phyloP scores from a whole-genome alignment of 1,284 basidiomycete genomes.

The Trichosporon ovoides region DNA sequence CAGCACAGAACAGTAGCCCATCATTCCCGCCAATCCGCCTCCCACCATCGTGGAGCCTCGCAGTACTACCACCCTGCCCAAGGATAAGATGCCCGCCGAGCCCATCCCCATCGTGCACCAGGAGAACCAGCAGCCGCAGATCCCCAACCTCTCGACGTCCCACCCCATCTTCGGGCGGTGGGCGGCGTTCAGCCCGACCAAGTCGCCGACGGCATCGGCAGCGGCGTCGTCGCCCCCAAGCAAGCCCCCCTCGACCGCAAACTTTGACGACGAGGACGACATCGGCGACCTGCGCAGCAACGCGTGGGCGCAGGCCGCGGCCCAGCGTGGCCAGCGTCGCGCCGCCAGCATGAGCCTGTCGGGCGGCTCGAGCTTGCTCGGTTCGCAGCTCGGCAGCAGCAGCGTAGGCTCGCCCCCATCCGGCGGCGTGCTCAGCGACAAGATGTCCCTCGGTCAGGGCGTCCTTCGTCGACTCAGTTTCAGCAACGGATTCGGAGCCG shows the following conservation, averaged over 20 bases:
- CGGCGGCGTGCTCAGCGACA: constrained; percentile 34
- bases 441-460: constrained; percentile 41
- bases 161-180: constrained; percentile 3
- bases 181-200: neutral
- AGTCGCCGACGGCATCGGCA: neutral
- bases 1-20: neutral
- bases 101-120: neutral
- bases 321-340: constrained; percentile 23
- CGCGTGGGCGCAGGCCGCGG: constrained; percentile 27
- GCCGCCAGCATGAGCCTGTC: constrained; percentile 32
- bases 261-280: constrained; percentile 19
- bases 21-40: neutral
- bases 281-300: constrained; percentile 26
- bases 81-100: constrained; percentile 1
- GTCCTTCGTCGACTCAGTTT: constrained; percentile 39
- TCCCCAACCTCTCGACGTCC: neutral
- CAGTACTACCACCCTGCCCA: neutral
- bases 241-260: neutral
- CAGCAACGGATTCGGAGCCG: constrained; percentile 23
- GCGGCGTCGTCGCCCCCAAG: neutral
- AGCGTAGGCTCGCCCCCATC: constrained; percentile 9
- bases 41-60: neutral
- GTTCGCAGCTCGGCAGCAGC: constrained; percentile 4
- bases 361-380: constrained; percentile 10
- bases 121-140: neutral